Percentiles rank a stretch among this genome's conserved stretches.
phyloP scores from a whole-genome alignment of 305 asterid species.

The Fraxinus albicans region DNA sequence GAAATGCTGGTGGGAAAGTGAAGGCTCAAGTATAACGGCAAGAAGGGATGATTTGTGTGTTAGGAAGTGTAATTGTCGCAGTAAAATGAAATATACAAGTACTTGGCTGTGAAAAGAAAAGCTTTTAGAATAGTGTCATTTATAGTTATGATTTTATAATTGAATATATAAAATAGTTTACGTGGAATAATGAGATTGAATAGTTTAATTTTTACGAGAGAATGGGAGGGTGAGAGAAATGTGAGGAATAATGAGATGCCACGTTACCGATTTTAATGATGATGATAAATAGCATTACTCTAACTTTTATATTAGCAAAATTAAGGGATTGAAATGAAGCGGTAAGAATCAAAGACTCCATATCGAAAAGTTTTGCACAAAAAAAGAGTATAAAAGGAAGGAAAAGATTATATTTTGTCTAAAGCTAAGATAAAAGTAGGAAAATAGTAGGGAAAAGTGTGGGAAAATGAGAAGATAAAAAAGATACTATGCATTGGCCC shows the following conservation, averaged over 20 bases:
- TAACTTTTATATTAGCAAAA: conserved; percentile 29
- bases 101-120: conserved; percentile 22
- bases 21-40: conserved; percentile 18
- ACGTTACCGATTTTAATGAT: too few species aligned
- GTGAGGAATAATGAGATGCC: too few species aligned
- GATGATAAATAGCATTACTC: too few species aligned
- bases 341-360: conserved; percentile 46
- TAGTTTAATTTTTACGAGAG: too few species aligned
- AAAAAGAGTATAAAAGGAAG: conserved; percentile 15
- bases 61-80: conserved; percentile 32
- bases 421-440: conserved; percentile 20
- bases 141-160: too few species aligned
- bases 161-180: too few species aligned
- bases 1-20: conserved; percentile 17
- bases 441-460: conserved; percentile 28
- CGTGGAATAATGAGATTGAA: too few species aligned
- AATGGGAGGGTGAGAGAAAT: too few species aligned
- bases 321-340: conserved; percentile 39
- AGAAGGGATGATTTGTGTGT: conserved; percentile 23
- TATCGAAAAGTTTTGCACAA: conserved; percentile 29
- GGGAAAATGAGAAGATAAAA: conserved; percentile 22
- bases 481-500: conserved; percentile 19
- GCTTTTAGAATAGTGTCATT: background rate
- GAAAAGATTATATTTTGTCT: conserved; percentile 18
- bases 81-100: conserved; percentile 15